Evolutionary conservation across 345 rosid species (phyloP).

Genomic region (Xanthoceras sorbifolium): DNA sequence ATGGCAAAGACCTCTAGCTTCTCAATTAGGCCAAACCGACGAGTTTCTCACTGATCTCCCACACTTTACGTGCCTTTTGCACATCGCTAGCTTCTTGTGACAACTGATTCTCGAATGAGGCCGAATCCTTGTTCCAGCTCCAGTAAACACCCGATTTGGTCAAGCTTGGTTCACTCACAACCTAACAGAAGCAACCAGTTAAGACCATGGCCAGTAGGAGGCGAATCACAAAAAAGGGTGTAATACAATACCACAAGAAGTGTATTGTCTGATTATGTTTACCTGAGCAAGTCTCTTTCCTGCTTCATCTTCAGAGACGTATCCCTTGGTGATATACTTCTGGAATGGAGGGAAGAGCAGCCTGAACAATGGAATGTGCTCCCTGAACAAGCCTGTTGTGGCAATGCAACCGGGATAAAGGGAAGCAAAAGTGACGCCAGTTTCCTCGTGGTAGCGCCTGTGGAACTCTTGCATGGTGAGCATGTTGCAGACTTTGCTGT

Average conservation of each 20-base stretch:
- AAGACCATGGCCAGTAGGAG: too few relatives aligned
- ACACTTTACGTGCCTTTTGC: conserved; percentile 85
- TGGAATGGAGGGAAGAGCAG: conserved; percentile 94
- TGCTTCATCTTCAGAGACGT: conserved; percentile 84
- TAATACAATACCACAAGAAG: neutral
- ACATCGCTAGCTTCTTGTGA: too few relatives aligned
- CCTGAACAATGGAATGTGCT: conserved; percentile 88
- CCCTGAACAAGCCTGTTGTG: conserved; percentile 94
- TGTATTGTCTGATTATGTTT: neutral
- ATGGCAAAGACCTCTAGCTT: conserved; percentile 13
- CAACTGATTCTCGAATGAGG: conserved; percentile 89
- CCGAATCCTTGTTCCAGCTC: conserved; percentile 99
- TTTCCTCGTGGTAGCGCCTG: too few relatives aligned
- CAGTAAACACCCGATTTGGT: conserved; percentile 93
- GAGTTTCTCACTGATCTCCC: conserved; percentile 98
- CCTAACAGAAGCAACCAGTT: conserved; percentile 42
- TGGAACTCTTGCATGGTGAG: too few relatives aligned
- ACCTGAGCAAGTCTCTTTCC: conserved; percentile 98
- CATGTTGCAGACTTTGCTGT: too few relatives aligned
- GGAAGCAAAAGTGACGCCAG: conserved; percentile 82
- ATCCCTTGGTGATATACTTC: conserved; percentile 96
- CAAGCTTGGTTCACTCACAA: conserved; percentile 85
- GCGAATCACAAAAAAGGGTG: too few relatives aligned
- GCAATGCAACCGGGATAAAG: conserved; percentile 99
- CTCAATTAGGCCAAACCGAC: conserved; percentile 69